phyloP scores from a whole-genome alignment of 2,329 filamentous ascomycete genomes.

The Pyrenochaeta sp. region DNA sequence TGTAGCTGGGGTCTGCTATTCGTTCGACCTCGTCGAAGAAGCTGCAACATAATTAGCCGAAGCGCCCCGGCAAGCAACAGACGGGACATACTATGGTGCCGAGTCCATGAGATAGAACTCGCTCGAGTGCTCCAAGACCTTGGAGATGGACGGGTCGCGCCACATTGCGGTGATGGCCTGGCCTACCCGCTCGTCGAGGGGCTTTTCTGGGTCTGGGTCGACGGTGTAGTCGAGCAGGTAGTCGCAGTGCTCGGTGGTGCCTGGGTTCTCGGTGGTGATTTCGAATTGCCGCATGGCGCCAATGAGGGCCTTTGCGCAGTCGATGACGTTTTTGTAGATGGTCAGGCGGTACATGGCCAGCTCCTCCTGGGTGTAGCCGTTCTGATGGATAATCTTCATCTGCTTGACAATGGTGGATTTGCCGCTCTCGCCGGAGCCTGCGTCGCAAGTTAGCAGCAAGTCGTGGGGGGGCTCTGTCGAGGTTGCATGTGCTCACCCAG shows the following conservation, averaged over 20 bases:
- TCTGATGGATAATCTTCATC: constrained; percentile 99
- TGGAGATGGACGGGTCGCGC: constrained; percentile 84
- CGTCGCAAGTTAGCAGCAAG: constrained; percentile 35
- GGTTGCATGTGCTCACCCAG: constrained; percentile 70
- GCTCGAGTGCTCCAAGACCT: constrained; percentile 89
- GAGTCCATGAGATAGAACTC: constrained; percentile 99
- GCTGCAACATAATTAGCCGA: constrained; percentile 59
- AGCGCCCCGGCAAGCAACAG: no score
- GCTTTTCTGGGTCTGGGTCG: constrained; percentile 86
- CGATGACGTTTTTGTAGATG: constrained; percentile 97
- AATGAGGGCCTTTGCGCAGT: constrained; percentile 94
- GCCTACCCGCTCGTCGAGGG: constrained; percentile 82
- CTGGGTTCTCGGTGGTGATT: constrained; percentile 76
- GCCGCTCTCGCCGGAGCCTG: constrained; percentile 96
- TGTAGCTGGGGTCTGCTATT: constrained; percentile 84
- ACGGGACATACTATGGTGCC: constrained; percentile 86
- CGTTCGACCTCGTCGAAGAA: constrained; percentile 94
- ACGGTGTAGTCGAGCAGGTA: constrained; percentile 89
- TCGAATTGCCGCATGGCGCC: constrained; percentile 91
- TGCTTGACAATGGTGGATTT: constrained; percentile 99
- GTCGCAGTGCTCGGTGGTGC: constrained; percentile 77
- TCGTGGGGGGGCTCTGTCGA: background rate
- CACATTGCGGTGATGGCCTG: constrained; percentile 86
- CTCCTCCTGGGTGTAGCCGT: constrained; percentile 95
- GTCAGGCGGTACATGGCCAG: constrained; percentile 93